Evolutionary conservation across 2,329 filamentous ascomycete species (phyloP).

Genomic region (Dichotomopilus funicola): DNA sequence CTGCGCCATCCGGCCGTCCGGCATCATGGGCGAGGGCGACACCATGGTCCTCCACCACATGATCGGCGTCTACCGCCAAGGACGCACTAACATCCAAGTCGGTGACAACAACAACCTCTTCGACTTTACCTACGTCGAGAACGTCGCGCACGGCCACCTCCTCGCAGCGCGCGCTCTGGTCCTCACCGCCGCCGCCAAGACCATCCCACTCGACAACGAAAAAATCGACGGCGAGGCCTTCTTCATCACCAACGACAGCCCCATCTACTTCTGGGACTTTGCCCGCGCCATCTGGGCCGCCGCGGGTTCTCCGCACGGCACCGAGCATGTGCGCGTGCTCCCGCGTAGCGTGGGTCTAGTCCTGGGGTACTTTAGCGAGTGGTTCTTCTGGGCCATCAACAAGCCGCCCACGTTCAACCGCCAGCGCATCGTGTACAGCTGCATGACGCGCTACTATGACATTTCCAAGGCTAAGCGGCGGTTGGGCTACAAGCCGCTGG

Average conservation of each 20-base stretch:
- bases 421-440: constrained; percentile 58
- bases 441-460: constrained; percentile 72
- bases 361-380: constrained; percentile 49
- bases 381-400: constrained; percentile 42
- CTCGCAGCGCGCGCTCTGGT: constrained; percentile 72
- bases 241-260: constrained; percentile 83
- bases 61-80: constrained; percentile 60
- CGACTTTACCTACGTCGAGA: constrained; percentile 59
- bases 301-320: constrained; percentile 47
- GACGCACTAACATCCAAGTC: constrained; percentile 71
- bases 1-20: constrained; percentile 74
- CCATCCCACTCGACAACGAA: constrained; percentile 62
- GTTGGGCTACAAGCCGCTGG: constrained; percentile 63
- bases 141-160: constrained; percentile 69
- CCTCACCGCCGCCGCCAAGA: constrained; percentile 47
- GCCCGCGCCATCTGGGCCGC: constrained; percentile 68
- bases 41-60: constrained; percentile 67
- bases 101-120: constrained; percentile 61
- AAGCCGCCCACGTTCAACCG: constrained; percentile 52
- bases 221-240: constrained; percentile 79
- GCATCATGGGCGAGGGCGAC: constrained; percentile 89
- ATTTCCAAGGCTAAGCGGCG: constrained; percentile 67
- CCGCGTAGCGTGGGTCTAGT: constrained; percentile 44
- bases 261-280: constrained; percentile 89
- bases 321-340: constrained; percentile 50